Evolutionary conservation across 164 flowering plant genomes (phyloP).

Genomic region (Macadamia tetraphylla): DNA sequence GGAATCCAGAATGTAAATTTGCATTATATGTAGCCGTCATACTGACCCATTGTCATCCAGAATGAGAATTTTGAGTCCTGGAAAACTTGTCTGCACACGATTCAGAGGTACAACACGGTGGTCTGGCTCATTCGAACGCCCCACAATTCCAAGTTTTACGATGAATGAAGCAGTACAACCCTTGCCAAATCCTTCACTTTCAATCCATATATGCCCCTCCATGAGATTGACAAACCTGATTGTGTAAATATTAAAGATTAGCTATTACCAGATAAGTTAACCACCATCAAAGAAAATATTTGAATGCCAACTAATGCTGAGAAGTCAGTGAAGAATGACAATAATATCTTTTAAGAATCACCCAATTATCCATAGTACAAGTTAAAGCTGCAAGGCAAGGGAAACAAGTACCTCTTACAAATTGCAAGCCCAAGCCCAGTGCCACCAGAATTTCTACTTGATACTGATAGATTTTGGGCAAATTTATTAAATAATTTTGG

Average conservation of each 20-base stretch:
- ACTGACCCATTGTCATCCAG: constrained; percentile 80
- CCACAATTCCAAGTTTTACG: constrained; percentile 72
- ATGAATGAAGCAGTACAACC: constrained; percentile 65
- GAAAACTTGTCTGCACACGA: constrained; percentile 37
- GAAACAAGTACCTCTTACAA: constrained; percentile 58
- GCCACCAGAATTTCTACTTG: constrained; percentile 51
- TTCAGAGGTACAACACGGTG: constrained; percentile 28
- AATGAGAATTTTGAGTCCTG: constrained; percentile 71
- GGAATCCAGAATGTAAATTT: neutral
- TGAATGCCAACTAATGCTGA: no score
- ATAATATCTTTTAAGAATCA: neutral
- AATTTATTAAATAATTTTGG: constrained; percentile 82
- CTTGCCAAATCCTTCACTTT: constrained; percentile 86
- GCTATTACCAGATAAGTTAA: no score
- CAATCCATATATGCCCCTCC: constrained; percentile 88
- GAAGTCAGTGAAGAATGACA: neutral
- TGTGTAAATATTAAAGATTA: neutral
- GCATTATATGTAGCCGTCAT: neutral
- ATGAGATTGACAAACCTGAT: constrained; percentile 82
- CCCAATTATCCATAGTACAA: no score
- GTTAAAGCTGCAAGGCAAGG: no score
- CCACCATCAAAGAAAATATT: no score
- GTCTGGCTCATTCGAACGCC: constrained; percentile 42
- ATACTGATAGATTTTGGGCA: constrained; percentile 42
- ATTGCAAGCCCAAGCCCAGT: constrained; percentile 92